Evolutionary conservation across 179 eudicot genomes (phyloP).

Genomic region (Corrigiola litoralis): DNA sequence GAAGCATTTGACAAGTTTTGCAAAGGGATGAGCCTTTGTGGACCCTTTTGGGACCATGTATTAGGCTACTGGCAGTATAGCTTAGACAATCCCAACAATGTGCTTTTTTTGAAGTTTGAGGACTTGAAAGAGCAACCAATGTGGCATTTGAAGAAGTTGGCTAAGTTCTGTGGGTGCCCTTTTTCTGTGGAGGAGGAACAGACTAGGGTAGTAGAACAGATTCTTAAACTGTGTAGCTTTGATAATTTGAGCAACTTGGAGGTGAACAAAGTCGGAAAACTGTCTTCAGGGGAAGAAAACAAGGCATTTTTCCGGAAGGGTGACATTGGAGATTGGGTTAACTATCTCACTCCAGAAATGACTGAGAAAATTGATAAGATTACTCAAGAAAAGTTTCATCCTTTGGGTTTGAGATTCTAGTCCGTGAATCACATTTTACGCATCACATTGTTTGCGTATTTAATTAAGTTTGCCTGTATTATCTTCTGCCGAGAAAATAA

Average conservation of each 20-base stretch:
- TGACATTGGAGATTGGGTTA: constrained; percentile 35
- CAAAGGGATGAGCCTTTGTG: constrained; percentile 27
- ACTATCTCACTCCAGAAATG: constrained; percentile 24
- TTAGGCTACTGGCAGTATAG: constrained; percentile 31
- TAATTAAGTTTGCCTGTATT: no score
- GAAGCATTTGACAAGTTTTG: constrained; percentile 34
- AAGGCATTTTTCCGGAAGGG: constrained; percentile 36
- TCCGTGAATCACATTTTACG: no score
- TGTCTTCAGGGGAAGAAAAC: constrained; percentile 29
- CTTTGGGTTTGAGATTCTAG: constrained; percentile 23
- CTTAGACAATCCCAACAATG: constrained; percentile 18
- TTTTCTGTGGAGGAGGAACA: constrained; percentile 26
- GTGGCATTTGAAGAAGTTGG: constrained; percentile 24
- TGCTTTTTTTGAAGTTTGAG: constrained; percentile 34
- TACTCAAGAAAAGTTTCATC: constrained; percentile 12
- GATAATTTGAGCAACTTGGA: constrained; percentile 30
- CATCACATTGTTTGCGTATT: no score
- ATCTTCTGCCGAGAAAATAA: no score
- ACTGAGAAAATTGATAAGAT: constrained; percentile 19
- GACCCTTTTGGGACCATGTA: constrained; percentile 40
- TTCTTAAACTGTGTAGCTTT: constrained; percentile 32
- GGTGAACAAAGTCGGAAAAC: constrained; percentile 34
- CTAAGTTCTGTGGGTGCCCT: constrained; percentile 34
- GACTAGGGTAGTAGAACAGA: constrained; percentile 22
- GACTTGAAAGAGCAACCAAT: constrained; percentile 28